phyloP scores from a whole-genome alignment of 2,329 filamentous ascomycete species.

The Dryadomyces sulphureus region DNA sequence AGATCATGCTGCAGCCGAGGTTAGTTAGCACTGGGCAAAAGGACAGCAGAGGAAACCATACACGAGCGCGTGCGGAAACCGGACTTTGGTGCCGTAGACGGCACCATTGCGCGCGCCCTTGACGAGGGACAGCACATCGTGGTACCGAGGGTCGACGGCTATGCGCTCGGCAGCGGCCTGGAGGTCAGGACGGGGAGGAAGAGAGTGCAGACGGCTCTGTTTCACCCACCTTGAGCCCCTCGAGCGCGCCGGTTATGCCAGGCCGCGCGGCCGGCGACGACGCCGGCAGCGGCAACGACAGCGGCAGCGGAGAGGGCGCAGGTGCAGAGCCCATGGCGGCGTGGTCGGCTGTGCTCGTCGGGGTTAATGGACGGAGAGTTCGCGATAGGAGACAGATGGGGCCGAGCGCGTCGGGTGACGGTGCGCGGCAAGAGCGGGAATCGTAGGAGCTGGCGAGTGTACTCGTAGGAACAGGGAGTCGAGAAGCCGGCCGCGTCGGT shows the following conservation, averaged over 20 bases:
- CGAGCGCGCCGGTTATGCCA: neutral
- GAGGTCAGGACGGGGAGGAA: neutral
- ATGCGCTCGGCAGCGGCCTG: slow-evolving; percentile 61
- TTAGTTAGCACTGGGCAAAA: neutral
- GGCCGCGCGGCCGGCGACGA: too few species aligned
- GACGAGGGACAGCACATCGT: slow-evolving; percentile 68
- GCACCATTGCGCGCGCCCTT: slow-evolving; percentile 95
- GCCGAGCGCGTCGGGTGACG: too few species aligned
- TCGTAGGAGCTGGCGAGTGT: too few species aligned
- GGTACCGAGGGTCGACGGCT: slow-evolving; percentile 69
- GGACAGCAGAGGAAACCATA: slow-evolving; percentile 13
- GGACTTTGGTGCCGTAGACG: slow-evolving; percentile 93
- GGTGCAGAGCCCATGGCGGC: too few species aligned
- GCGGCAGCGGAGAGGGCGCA: neutral
- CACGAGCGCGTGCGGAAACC: slow-evolving; percentile 94
- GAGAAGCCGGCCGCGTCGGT: neutral
- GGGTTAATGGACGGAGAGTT: too few species aligned
- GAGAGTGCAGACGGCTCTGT: neutral
- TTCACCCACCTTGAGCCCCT: neutral
- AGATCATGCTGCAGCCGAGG: slow-evolving; percentile 65
- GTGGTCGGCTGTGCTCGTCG: too few species aligned
- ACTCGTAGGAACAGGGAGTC: neutral
- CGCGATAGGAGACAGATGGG: too few species aligned
- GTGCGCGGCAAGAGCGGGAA: too few species aligned
- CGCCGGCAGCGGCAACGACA: neutral